These are phyloP conservation scores for Austropuccinia psidii DNA, from an alignment of 1,284 basidiomycete species.

Conservation along the genomic window DNA sequence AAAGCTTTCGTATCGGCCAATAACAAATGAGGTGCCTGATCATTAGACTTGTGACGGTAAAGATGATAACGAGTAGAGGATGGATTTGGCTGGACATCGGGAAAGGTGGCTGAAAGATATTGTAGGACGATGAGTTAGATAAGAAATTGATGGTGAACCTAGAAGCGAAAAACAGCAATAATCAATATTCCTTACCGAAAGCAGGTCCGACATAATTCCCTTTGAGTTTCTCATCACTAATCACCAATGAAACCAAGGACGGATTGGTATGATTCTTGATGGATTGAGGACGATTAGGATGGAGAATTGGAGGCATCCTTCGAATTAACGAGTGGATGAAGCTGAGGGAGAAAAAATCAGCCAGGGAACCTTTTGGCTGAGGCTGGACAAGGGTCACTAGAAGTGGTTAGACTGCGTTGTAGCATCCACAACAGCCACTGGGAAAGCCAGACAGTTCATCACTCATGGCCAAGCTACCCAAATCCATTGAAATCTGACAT, in stretches of 20 bases:
- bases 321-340: too few relatives aligned
- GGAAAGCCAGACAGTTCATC: too few relatives aligned
- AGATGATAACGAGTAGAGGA: neutral
- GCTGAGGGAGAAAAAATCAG: too few relatives aligned
- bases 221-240: neutral
- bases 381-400: too few relatives aligned
- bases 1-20: neutral
- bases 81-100: conserved; percentile 10
- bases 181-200: conserved; percentile 8
- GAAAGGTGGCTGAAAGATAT: neutral
- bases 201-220: conserved; percentile 6
- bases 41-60: conserved; percentile 1
- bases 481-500: too few relatives aligned
- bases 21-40: neutral
- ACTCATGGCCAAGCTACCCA: too few relatives aligned
- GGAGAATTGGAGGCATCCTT: too few relatives aligned
- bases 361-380: too few relatives aligned
- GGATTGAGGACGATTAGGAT: too few relatives aligned
- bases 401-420: too few relatives aligned
- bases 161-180: neutral
- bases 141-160: neutral
- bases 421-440: too few relatives aligned
- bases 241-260: neutral
- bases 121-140: neutral
- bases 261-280: neutral